Conservation (phyloP, 176 grass and related monocot species). For the Themeda triandra region DNA sequence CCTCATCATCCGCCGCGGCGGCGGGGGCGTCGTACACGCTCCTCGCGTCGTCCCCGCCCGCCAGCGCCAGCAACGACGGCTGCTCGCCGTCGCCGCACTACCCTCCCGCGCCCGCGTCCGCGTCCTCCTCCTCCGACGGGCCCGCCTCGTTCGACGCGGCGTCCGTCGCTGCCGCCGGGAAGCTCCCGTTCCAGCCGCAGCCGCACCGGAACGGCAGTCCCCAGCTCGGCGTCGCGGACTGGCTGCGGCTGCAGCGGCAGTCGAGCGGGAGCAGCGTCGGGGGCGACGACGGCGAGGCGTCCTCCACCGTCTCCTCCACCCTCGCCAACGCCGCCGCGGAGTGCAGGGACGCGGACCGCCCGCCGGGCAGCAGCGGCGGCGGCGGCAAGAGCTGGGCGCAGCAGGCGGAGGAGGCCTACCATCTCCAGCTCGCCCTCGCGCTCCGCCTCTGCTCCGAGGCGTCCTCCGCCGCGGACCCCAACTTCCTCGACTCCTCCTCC, state of each 20-base stretch:
- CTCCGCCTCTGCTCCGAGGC: slow-evolving; percentile 87
- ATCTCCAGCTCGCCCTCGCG: slow-evolving; percentile 83
- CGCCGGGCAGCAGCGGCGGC: slow-evolving; percentile 24
- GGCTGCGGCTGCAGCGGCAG: slow-evolving; percentile 49
- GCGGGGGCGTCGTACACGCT: slow-evolving; percentile 8
- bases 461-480: slow-evolving; percentile 51
- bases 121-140: too few relatives aligned
- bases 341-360: slow-evolving; percentile 8
- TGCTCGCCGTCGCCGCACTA: slow-evolving; percentile 35
- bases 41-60: slow-evolving; percentile 36
- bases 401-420: slow-evolving; percentile 92
- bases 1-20: not conserved
- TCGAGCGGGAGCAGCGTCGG: slow-evolving; percentile 69
- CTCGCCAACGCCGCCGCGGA: slow-evolving; percentile 19
- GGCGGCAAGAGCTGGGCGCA: slow-evolving; percentile 83
- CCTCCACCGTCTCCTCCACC: slow-evolving; percentile 30
- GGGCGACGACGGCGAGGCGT: slow-evolving; percentile 34
- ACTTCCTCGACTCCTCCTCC: slow-evolving; percentile 53
- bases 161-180: slow-evolving; percentile 7
- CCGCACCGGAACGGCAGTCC: not conserved
- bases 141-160: slow-evolving; percentile 31
- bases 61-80: slow-evolving; percentile 20
- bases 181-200: slow-evolving; percentile 12
- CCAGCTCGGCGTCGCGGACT: slow-evolving; percentile 24
- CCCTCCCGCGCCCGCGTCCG: slow-evolving; percentile 20